Conservation (phyloP, 257 asterid species). For the Knoxia roxburghii region DNA sequence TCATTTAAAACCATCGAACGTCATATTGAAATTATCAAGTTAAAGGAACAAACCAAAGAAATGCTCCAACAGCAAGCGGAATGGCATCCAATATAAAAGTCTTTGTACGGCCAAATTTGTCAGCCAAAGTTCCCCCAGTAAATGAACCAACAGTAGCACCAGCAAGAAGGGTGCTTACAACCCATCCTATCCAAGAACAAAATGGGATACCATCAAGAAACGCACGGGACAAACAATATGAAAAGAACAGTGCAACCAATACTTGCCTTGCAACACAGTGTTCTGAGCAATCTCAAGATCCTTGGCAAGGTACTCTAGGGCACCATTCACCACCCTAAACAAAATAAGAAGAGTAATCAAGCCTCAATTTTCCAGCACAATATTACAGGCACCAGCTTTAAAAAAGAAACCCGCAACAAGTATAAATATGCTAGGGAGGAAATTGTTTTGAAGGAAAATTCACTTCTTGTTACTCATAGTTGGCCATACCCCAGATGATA, state of each 20-base stretch:
- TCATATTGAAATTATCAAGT: slow-evolving; percentile 5
- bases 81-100: slow-evolving; percentile 81
- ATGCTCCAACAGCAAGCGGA: slow-evolving; percentile 85
- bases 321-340: slow-evolving; percentile 93
- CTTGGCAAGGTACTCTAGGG: slow-evolving; percentile 80
- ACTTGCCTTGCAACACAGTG: slow-evolving; percentile 77
- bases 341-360: slow-evolving; percentile 11
- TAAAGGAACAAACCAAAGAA: slow-evolving; percentile 61
- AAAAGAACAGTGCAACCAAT: not conserved
- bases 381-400: not conserved
- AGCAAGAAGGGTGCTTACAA: slow-evolving; percentile 92
- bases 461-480: not conserved
- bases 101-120: slow-evolving; percentile 89
- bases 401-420: not conserved
- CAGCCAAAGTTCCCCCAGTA: slow-evolving; percentile 95
- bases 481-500: slow-evolving; percentile 86
- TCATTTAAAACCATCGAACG: slow-evolving; percentile 9
- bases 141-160: slow-evolving; percentile 97
- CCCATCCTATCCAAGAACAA: slow-evolving; percentile 60
- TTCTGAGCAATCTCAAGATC: slow-evolving; percentile 83
- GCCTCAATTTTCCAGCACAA: not conserved
- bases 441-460: not conserved
- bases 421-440: not conserved
- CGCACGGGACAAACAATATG: not conserved
- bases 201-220: slow-evolving; percentile 7